These are phyloP conservation scores for Fusarium praegraminearum DNA, from an alignment of 2,329 filamentous ascomycete genomes.

Conservation along the genomic window DNA sequence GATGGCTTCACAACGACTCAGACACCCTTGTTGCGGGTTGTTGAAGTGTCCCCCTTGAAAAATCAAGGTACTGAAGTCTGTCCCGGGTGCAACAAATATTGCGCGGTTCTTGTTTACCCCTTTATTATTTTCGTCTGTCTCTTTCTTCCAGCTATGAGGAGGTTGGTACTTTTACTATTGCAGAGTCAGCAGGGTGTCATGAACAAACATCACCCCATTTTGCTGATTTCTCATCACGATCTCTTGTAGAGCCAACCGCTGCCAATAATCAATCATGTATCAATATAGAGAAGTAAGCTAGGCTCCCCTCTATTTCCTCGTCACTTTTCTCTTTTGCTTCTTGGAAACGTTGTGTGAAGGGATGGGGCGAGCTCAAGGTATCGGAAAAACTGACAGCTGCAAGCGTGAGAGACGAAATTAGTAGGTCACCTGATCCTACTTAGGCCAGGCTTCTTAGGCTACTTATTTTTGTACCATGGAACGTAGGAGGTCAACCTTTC, in stretches of 20 bases:
- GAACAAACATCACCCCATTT: constrained; percentile 23
- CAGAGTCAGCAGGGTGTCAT: constrained; percentile 8
- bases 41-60: constrained; percentile 38
- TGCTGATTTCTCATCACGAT: background rate
- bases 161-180: background rate
- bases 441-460: no score
- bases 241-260: background rate
- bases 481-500: no score
- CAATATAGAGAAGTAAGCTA: background rate
- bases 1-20: constrained; percentile 36
- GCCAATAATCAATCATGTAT: background rate
- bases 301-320: background rate
- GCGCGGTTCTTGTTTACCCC: constrained; percentile 8
- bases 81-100: constrained; percentile 35
- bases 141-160: background rate
- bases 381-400: no score
- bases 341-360: background rate
- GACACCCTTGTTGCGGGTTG: constrained; percentile 41
- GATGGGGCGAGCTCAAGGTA: background rate
- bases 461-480: no score
- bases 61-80: constrained; percentile 18
- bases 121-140: constrained; percentile 3
- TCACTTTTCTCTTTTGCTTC: background rate
- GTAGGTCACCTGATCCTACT: no score
- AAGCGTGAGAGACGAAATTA: no score